Evolutionary conservation across 2,329 filamentous ascomycete genomes (phyloP), one percentile per base, ranked within the genome.

Genomic region (Exophiala sideris): DNA sequence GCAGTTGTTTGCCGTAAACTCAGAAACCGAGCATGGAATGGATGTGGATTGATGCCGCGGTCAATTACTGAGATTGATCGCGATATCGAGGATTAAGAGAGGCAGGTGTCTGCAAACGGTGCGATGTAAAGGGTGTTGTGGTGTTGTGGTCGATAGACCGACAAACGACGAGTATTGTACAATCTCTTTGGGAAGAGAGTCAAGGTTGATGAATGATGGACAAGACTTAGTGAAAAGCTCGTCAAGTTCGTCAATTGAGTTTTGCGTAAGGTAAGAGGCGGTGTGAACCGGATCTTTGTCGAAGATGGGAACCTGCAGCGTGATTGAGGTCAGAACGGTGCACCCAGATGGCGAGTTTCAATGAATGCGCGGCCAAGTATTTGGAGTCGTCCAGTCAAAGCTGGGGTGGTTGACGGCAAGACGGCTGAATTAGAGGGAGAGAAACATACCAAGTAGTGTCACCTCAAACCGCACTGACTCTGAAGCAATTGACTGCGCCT

Each of bases 221-320:
- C 74, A 73, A 76, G 69, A 73, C 74, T 76, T 76, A 76, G 73
- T 75, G 71, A 76, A 76, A 76, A 76, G 74, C 73, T 76, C 74
- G 74, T 73, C 63, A 39, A 45, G 32, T 29, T 34, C 24, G 14
- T 50, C 21, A 39, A 40, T 33, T 11, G 24, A 48, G 40, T 29
- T 29, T 14, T 18, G 20, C 44, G 16, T 18, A 34, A 34, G 20
- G 36, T 29, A 33, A 18, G 39, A 11, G 42, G 52, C 33, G 32
- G 34, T 48, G 56, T 45, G 35, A 42, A 33, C 7, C 33, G 35
- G 34, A 39, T 45, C 45, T 53, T 56, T 47, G 46, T 57, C 41
- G 33, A 32, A 41, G 10, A 49, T 35, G 54, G 54, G 21, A 60
- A 38, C 57, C 57, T 60, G 57, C 51, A 55, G 46, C 29, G 47